Base-by-base conservation (phyloP, 1,284 basidiomycete species). In the Sanghuangporus weigelae region DNA sequence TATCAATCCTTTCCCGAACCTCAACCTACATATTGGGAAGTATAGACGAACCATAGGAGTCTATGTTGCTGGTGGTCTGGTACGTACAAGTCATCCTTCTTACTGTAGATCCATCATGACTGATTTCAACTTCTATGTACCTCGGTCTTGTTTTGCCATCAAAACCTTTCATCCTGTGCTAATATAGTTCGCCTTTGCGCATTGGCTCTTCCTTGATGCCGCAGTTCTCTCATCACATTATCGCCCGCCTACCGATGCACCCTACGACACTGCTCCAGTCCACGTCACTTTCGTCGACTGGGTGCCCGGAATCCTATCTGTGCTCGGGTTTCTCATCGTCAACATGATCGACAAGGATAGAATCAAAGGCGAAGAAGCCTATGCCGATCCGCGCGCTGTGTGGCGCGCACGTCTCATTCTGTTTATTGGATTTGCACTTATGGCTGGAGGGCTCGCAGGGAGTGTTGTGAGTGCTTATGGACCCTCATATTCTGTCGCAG, bases 161-260 rank as follows among this genome's bases (percentile, higher is more conserved):
- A 16, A 7, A 49, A 49, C 4, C 26, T 6, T 12, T n/a, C 2
- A 11, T 31, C 26, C 11, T 14, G 3, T 46, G 6, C 12, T 10
- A 57, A 51, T 59, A 36, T 70, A 94, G 94, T 98, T 98, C 74
- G 92, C 95, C 2, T 77, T 96, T 38, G 94, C 93, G 26, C 95
- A 92, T 78, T 98, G 95, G 93, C 84, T 92, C n/a, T 95, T 98
- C 76, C 81, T 98, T 65, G 96, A 98, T 71, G 96, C 96, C 19
- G 88, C 90, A 48, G 89, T 97, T 64, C 82, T 96, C 60, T 97
- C 95, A 31, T 85, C 89, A 35, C 92, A 93, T 70, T 88, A 90
- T 0, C 86, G 87, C 66, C 77, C 90, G 1, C 87, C 90, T 7
- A 83, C 84, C 67, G 85, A 85, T 58, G 83, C 86, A 40, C 86